phyloP scores from a whole-genome alignment of 2,329 filamentous ascomycete species.

The Venturia asperata region DNA sequence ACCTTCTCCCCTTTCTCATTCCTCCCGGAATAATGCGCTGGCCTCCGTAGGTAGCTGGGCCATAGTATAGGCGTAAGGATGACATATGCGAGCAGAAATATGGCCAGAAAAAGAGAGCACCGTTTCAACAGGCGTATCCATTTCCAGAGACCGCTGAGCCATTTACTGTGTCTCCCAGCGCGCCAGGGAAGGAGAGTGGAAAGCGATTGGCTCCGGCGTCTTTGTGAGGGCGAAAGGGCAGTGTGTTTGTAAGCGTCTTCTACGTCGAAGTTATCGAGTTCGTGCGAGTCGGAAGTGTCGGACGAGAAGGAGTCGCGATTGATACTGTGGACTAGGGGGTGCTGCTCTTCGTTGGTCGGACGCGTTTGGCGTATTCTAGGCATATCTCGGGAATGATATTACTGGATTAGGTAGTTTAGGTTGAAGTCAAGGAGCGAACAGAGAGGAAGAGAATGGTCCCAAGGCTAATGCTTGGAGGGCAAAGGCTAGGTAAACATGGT shows the following conservation, averaged over 20 bases:
- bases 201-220: conserved; percentile 11
- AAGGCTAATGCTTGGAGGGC: not conserved
- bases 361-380: conserved; percentile 18
- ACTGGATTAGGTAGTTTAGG: not conserved
- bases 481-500: too few relatives aligned
- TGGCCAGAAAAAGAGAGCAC: conserved; percentile 13
- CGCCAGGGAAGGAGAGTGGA: conserved; percentile 4
- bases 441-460: not conserved
- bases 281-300: conserved; percentile 10
- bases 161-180: not conserved
- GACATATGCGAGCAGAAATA: conserved; percentile 22
- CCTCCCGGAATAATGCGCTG: conserved; percentile 38
- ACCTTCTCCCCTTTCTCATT: conserved; percentile 49
- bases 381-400: not conserved
- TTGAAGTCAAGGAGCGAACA: not conserved
- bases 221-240: not conserved
- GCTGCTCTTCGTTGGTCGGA: not conserved
- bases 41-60: conserved; percentile 41
- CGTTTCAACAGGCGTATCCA: conserved; percentile 1
- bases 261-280: conserved; percentile 14
- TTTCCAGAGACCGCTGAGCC: not conserved
- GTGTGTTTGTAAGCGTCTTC: conserved; percentile 11
- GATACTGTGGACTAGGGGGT: not conserved
- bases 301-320: conserved; percentile 4
- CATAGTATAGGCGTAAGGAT: conserved; percentile 36